Evolutionary conservation across 73 alveolate genomes (phyloP).

Genomic region (Effrenium voratum): DNA sequence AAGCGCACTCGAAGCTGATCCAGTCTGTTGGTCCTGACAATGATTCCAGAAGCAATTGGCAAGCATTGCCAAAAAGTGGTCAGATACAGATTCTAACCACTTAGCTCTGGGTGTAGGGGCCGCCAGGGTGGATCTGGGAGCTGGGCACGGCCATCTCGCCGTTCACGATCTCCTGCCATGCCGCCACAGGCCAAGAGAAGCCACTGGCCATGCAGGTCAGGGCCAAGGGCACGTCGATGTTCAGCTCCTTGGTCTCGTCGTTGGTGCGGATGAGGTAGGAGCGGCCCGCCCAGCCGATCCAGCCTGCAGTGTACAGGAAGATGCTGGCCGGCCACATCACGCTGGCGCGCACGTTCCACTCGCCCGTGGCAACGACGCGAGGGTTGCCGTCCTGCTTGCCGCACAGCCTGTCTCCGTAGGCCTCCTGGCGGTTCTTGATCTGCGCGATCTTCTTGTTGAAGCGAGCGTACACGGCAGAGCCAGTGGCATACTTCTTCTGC

Average conservation of each 20-base stretch:
- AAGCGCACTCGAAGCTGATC: too few species aligned
- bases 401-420: constrained; percentile 62
- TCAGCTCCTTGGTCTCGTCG: constrained; percentile 65
- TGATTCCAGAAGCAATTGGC: too few species aligned
- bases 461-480: constrained; percentile 76
- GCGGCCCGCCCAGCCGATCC: constrained; percentile 90
- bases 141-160: constrained; percentile 76
- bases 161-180: constrained; percentile 69
- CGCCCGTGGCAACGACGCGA: constrained; percentile 72
- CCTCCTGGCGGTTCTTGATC: constrained; percentile 27
- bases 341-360: constrained; percentile 35
- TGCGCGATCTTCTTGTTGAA: constrained; percentile 29
- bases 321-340: constrained; percentile 61
- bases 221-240: constrained; percentile 77
- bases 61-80: too few species aligned
- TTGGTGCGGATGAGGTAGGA: constrained; percentile 81
- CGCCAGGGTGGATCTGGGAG: constrained; percentile 50
- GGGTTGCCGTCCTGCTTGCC: constrained; percentile 62
- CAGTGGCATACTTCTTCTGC: constrained; percentile 56
- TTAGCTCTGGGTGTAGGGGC: constrained; percentile 9
- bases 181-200: constrained; percentile 79
- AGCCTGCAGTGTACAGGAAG: constrained; percentile 70
- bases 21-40: too few species aligned
- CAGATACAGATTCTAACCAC: too few species aligned
- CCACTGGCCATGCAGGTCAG: constrained; percentile 78